Percentiles rank a stretch among this genome's conserved stretches.
Evolutionary conservation across 1,139 yeast species (phyloP).

Genomic region (Waltiozyma sp.): DNA sequence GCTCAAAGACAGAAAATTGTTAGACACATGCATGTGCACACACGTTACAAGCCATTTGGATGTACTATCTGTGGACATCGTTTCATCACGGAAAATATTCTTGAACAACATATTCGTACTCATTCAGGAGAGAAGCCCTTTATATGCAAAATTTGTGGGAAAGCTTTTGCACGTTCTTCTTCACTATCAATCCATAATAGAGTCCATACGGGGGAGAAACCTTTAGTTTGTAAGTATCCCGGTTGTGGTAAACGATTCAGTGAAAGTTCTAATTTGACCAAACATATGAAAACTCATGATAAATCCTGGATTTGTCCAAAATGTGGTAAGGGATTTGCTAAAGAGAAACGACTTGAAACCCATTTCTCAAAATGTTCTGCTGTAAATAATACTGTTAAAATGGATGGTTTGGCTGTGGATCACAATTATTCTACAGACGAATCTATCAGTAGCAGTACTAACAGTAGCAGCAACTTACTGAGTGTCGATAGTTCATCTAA

Average conservation of each 20-base stretch:
- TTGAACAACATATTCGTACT: constrained; percentile 58
- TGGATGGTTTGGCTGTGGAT: no score
- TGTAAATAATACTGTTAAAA: neutral
- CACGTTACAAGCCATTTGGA: constrained; percentile 66
- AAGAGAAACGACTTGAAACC: constrained; percentile 28
- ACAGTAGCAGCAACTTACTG: no score
- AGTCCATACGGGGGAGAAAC: constrained; percentile 88
- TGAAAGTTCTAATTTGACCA: constrained; percentile 79
- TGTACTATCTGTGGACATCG: constrained; percentile 57
- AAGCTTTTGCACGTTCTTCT: constrained; percentile 47
- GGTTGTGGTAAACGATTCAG: constrained; percentile 81
- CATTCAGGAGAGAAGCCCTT: constrained; percentile 90
- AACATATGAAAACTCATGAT: constrained; percentile 68
- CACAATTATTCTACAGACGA: no score
- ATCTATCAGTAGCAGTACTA: no score
- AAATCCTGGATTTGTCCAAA: constrained; percentile 37
- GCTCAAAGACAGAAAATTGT: constrained; percentile 76
- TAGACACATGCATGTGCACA: constrained; percentile 82
- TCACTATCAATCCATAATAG: constrained; percentile 58
- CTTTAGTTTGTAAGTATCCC: constrained; percentile 65
- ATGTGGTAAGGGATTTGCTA: constrained; percentile 43
- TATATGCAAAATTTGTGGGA: constrained; percentile 55
- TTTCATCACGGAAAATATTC: constrained; percentile 48
- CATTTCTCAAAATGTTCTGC: constrained; percentile 27
- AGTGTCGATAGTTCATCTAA: no score